Base-by-base conservation (phyloP, 352 stramenopile genomes). In the Globisporangium parvum region DNA sequence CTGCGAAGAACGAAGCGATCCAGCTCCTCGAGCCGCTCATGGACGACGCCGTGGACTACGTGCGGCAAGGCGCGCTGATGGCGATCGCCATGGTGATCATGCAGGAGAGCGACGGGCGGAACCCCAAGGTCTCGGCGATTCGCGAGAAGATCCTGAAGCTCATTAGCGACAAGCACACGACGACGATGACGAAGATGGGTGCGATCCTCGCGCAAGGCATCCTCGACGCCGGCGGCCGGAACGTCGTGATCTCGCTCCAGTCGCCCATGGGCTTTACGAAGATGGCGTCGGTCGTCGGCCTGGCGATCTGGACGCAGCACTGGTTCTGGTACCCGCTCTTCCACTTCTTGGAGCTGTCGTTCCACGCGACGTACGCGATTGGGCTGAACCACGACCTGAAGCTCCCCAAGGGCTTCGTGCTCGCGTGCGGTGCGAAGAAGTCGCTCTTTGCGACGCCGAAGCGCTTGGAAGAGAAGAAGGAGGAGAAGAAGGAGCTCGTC, bases 261-360 rank as follows among this genome's bases (percentile, higher is more conserved):
- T 98, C 94, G 24, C 82, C 96, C 55, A 96, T 90, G 55, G 97
- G 97, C 56, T 99, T 99, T 64, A 98, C 93, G 3, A 99, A 99
- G 79, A 98, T 98, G 89, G 93, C 85, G 4, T 93, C 88, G 42
- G 95, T 98, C 6, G 93, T 98, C 10, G 97, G 97, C 35, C 66
- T 99, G 31, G 94, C 91, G 5, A 75, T 99, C 41, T 99, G 95
- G 93, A 82, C 96, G 31, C 97, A 99, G 77, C 95, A 99, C 66
- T 99, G 97, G 97, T 98, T 99, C 71, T 99, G 97, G 97, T 99
- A 98, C 73, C 97, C 97, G 37, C 87, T 99, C 53, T 97, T 98
- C 77, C 96, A 99, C 75, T 98, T 99, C 69, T 71, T 99, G 37
- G 95, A 96, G 63, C 77, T 99, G 21, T 93, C 96, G 31, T 91